Base-by-base conservation (phyloP, 2,329 filamentous ascomycete species). In the Phaeosphaeriaceae sp. region DNA sequence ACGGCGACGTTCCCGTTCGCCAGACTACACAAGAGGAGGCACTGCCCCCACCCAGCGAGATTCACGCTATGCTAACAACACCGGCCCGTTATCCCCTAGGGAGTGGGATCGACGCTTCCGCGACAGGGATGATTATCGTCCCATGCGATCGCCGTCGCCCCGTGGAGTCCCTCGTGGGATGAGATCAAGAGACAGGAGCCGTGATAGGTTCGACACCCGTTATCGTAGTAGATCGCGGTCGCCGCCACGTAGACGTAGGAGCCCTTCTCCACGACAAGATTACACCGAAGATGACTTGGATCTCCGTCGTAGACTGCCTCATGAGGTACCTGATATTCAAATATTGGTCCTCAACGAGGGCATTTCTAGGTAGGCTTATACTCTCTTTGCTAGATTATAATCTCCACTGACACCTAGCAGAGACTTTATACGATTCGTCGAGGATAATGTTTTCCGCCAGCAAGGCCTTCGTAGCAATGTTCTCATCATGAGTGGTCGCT, bases 321-420 rank as follows among this genome's bases (percentile, higher is more conserved):
- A 82, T 48, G 85, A 94, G 56, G 86, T 97, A 17, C 92, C 93
- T 2, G 92, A 97, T 62, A 88, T 97, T 13, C 92, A 97, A 70
- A 85, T 97, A 23, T 83, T 97, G 21, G 83, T 95, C 4, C 79
- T 93, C 36, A 87, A 93, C 56, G 86, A 92, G 59, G 58, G 56
- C 20, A 81, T 95, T 6, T 68, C 68, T 50, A 57, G 67, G 68
- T 71, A 47, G 42, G 67, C 59, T 42, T 7, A 26, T 26, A 4
- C 44, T 15, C 3, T 20, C 34, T 9, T 26, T 2, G n/a, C 6
- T 9, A 12, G n/a, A 3, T 20, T 6, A 12, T 4, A 4, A 9
- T 23, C 5, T 20, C n/a, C 18, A 17, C 34, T 42, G 16, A n/a
- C 16, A 17, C 13, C 23, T 8, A 3, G 20, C 33, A 70, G 88